Evolutionary conservation across 2,329 filamentous ascomycete genomes (phyloP).

Genomic region (Epichloe gansuensis): DNA sequence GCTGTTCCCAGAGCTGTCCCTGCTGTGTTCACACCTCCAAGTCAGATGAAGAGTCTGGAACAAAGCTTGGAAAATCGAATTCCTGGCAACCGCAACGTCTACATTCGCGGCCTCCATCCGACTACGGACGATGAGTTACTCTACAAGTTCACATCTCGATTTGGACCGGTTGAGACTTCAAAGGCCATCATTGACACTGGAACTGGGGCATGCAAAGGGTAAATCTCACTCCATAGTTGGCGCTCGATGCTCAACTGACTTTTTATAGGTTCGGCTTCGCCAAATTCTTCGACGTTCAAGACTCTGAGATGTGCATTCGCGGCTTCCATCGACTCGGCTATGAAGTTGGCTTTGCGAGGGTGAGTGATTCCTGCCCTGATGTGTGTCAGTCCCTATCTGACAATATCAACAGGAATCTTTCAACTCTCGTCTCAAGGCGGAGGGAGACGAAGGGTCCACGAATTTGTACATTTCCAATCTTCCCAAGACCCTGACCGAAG

Average conservation of each 20-base stretch:
- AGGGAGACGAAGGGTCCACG: conserved; percentile 79
- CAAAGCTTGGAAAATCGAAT: conserved; percentile 90
- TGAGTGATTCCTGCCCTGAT: conserved; percentile 28
- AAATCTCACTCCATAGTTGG: conserved; percentile 18
- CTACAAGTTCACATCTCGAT: conserved; percentile 69
- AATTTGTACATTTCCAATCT: conserved; percentile 98
- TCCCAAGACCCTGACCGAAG: conserved; percentile 82
- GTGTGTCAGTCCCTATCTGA: conserved; percentile 12
- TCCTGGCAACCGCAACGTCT: conserved; percentile 89
- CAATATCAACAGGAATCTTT: conserved; percentile 65
- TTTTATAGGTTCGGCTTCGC: conserved; percentile 83
- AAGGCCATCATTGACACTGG: conserved; percentile 97
- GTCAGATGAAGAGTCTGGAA: conserved; percentile 79
- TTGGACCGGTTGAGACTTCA: conserved; percentile 88
- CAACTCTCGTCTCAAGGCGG: conserved; percentile 94
- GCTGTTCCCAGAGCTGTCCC: conserved; percentile 79
- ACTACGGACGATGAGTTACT: conserved; percentile 91
- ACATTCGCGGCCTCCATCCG: conserved; percentile 90
- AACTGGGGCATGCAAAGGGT: conserved; percentile 95
- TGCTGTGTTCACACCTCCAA: conserved; percentile 73
- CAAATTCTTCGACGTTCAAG: conserved; percentile 76
- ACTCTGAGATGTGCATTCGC: conserved; percentile 92
- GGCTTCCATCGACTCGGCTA: conserved; percentile 92
- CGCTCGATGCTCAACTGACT: conserved; percentile 3
- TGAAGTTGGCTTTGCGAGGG: conserved; percentile 92